Base-by-base conservation (phyloP, 768 basidiomycete species). In the Russula griseocarnosa region DNA sequence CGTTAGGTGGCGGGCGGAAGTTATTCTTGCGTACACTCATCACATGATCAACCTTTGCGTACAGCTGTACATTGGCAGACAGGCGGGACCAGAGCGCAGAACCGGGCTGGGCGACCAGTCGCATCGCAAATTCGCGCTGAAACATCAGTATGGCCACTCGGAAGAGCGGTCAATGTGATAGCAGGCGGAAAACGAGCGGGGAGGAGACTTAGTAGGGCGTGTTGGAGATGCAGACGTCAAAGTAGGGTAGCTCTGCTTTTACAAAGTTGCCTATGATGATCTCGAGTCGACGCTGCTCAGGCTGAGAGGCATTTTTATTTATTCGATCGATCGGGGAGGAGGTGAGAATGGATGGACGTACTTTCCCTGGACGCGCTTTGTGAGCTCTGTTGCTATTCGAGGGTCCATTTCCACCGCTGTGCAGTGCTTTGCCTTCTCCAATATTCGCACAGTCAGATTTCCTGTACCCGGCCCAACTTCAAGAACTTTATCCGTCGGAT, bases 191-290 rank as follows among this genome's bases (percentile, higher is more conserved):
- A 60, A 98, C 89, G 55, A 99, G 87, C 6, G 95, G 92, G 0
- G 97, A 98, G 2, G 97, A 98, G 70, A 99, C 98, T 75, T 98
- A 95, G 76, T 98, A 99, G 1, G 97, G 97, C 0, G 97, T 99
- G 73, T 99, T 99, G 70, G 92, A 94, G 71, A 99, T 98, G 81
- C 96, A 98, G 61, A 97, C 97, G 75, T 98, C 96, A 65, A 99
- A 98, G 76, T 95, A 98, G 11, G 97, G 97, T 22, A 99, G 79
- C 59, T 94, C 92, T n/a, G 90, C 92, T 76, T 98, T 98, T 72
- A 98, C 92, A 73, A 98, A 98, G 75, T 99, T 97, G 55, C 96
- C 97, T 63, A 99, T 90, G 69, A 97, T 86, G 66, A 98, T 87
- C 68, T 97, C 92, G 1, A 99, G 85, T 72, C 96, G 96, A 68